These are phyloP conservation scores for Termitomyces sp. DNA, from an alignment of 1,284 basidiomycete species.

Conservation along the genomic window DNA sequence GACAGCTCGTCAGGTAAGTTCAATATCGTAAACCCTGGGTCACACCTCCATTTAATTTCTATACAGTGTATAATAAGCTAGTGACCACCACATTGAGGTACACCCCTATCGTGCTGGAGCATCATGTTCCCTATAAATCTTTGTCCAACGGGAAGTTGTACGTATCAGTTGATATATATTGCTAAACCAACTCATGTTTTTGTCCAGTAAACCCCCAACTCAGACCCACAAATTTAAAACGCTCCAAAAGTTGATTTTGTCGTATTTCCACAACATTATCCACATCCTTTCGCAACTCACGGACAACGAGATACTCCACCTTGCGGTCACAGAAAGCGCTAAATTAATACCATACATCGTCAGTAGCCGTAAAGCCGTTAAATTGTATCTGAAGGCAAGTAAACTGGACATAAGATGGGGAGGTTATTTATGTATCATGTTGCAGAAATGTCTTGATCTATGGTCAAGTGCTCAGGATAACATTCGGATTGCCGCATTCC, in stretches of 20 bases:
- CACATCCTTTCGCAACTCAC: constrained; percentile 78
- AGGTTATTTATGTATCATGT: not conserved
- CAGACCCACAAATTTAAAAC: constrained; percentile 72
- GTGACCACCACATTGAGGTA: constrained; percentile 85
- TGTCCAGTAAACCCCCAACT: constrained; percentile 65
- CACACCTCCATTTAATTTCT: constrained; percentile 8
- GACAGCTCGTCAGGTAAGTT: constrained; percentile 67
- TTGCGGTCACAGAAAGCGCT: constrained; percentile 77
- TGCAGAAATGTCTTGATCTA: constrained; percentile 74
- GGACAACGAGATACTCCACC: constrained; percentile 60
- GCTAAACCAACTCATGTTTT: not conserved
- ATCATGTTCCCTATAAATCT: constrained; percentile 87
- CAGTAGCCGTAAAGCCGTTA: constrained; percentile 78
- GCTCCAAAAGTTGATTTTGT: constrained; percentile 86
- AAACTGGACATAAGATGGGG: not conserved
- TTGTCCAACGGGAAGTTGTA: constrained; percentile 82
- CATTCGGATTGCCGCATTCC: constrained; percentile 84
- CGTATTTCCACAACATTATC: constrained; percentile 83
- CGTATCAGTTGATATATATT: constrained; percentile 25
- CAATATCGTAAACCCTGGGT: constrained; percentile 1
- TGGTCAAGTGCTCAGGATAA: constrained; percentile 81
- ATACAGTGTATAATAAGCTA: constrained; percentile 86
- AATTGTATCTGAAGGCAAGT: constrained; percentile 77
- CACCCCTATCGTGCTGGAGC: constrained; percentile 83
- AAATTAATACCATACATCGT: constrained; percentile 86